Conservation (phyloP, 2,329 filamentous ascomycete genomes). For the Endocalyx cinctus region DNA sequence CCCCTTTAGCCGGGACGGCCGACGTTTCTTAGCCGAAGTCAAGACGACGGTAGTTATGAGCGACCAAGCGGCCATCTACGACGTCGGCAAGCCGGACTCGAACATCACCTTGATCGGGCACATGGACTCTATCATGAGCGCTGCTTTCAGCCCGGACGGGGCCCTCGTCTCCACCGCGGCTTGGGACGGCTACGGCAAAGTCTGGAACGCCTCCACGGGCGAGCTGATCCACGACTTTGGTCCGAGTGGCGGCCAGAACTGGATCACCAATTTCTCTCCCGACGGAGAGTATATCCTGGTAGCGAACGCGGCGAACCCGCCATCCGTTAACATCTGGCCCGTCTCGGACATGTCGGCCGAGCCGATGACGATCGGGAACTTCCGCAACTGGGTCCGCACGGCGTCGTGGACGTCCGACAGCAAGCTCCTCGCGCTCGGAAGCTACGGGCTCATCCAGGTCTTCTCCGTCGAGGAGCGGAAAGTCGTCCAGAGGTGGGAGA, state of each 20-base stretch:
- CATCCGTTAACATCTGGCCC: too few relatives aligned
- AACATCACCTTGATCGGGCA: constrained; percentile 3
- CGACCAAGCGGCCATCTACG: constrained; percentile 2
- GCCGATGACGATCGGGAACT: neutral
- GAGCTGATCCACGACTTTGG: neutral
- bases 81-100: constrained; percentile 3
- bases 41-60: neutral
- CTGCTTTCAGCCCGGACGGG: neutral
- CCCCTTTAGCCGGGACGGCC: constrained; percentile 2
- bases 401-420: neutral
- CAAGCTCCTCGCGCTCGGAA: neutral
- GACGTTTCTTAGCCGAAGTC: constrained; percentile 1
- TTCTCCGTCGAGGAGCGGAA: too few relatives aligned
- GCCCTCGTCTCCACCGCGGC: neutral
- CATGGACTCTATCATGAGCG: neutral
- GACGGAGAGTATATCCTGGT: neutral
- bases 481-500: too few relatives aligned
- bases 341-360: too few relatives aligned
- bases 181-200: constrained; percentile 1
- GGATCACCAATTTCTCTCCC: neutral
- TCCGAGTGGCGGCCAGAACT: neutral
- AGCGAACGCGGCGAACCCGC: neutral
- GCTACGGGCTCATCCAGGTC: neutral
- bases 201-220: neutral
- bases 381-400: neutral